Evolutionary conservation across 2,329 filamentous ascomycete species (phyloP).

Genomic region (Domatiomyces globalis): DNA sequence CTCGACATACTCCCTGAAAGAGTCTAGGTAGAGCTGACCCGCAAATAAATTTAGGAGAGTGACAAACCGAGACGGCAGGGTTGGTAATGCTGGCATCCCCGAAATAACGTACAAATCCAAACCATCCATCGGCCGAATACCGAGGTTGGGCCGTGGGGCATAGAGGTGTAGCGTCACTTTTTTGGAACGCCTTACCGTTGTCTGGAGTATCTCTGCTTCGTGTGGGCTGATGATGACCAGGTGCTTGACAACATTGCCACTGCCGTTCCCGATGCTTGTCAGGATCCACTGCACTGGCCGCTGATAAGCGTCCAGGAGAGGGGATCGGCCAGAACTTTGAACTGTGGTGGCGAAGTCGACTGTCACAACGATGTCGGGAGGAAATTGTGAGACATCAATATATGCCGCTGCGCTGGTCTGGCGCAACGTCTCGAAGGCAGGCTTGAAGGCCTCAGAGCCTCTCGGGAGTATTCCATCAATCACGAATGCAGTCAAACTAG

Average conservation of each 20-base stretch:
- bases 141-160: conserved; percentile 31
- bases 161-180: conserved; percentile 39
- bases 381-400: conserved; percentile 22
- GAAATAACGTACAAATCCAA: conserved; percentile 34
- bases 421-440: conserved; percentile 2
- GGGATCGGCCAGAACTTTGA: conserved; percentile 3
- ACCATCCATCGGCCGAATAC: conserved; percentile 29
- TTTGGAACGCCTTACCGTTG: conserved; percentile 23
- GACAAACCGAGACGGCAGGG: conserved; percentile 21
- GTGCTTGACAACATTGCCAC: conserved; percentile 9
- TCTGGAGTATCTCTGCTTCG: conserved; percentile 43
- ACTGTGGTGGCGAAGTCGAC: conserved; percentile 39
- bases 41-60: conserved; percentile 51
- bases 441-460: conserved; percentile 7
- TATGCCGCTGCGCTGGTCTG: conserved; percentile 2
- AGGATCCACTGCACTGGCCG: conserved; percentile 43
- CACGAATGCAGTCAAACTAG: not conserved
- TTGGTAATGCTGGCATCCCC: conserved; percentile 2
- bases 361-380: conserved; percentile 33
- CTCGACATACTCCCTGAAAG: conserved; percentile 40
- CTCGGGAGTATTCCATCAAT: conserved; percentile 22
- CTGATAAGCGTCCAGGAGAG: conserved; percentile 34
- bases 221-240: conserved; percentile 47
- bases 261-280: conserved; percentile 13
- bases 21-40: conserved; percentile 50